Conservation (phyloP, 2,329 filamentous ascomycete genomes). For the Monosporascus sp. region DNA sequence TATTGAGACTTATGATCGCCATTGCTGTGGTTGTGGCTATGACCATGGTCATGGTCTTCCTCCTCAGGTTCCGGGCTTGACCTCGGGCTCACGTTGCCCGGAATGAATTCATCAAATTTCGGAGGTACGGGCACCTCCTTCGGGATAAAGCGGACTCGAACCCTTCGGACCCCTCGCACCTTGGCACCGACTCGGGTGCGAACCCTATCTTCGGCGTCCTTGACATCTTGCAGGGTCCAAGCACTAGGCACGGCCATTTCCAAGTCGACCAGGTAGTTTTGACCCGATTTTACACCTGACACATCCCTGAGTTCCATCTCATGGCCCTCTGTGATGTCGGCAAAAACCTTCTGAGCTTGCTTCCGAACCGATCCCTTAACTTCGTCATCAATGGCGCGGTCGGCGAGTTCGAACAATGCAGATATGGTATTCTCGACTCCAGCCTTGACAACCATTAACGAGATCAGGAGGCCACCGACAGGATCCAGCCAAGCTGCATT, state of each 20-base stretch:
- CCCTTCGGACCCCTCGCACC: constrained; percentile 76
- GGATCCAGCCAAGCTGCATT: constrained; percentile 92
- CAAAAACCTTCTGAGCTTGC: constrained; percentile 56
- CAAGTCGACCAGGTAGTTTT: constrained; percentile 91
- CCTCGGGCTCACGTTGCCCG: constrained; percentile 52
- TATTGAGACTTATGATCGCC: constrained; percentile 25
- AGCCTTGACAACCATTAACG: constrained; percentile 85
- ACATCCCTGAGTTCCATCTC: constrained; percentile 70
- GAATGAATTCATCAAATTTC: constrained; percentile 73
- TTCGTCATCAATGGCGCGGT: constrained; percentile 81
- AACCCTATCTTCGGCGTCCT: constrained; percentile 66
- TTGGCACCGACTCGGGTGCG: constrained; percentile 67
- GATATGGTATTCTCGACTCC: constrained; percentile 80
- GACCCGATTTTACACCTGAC: constrained; percentile 88
- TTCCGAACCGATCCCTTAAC: constrained; percentile 67
- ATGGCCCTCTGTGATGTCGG: constrained; percentile 45
- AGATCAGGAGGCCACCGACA: constrained; percentile 87
- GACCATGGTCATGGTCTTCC: constrained; percentile 39
- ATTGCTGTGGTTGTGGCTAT: constrained; percentile 35
- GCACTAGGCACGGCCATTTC: constrained; percentile 73
- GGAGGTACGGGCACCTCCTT: constrained; percentile 53
- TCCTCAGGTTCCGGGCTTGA: constrained; percentile 57
- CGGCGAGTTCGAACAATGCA: constrained; percentile 83
- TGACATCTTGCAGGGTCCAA: constrained; percentile 70
- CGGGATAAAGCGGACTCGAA: constrained; percentile 78